Conservation (phyloP, 2,329 filamentous ascomycete species). For the Nemania abortiva region DNA sequence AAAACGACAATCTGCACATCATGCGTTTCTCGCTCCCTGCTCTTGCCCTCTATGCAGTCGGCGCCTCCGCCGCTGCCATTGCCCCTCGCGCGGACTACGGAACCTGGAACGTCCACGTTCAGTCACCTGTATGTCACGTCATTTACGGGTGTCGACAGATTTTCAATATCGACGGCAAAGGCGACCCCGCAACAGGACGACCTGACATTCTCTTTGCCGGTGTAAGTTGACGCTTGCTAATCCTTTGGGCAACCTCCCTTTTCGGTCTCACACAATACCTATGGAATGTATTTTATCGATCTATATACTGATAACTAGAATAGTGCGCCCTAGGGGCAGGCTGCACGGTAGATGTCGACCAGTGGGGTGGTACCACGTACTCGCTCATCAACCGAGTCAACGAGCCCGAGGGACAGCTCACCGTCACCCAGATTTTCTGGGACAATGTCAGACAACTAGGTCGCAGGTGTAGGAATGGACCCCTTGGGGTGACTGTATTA, state of each 20-base stretch:
- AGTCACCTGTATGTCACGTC: not conserved
- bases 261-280: too few relatives aligned
- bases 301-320: not conserved
- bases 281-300: not conserved
- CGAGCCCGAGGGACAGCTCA: constrained; percentile 6
- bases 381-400: constrained; percentile 9
- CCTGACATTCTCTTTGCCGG: not conserved
- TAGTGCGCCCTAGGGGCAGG: constrained; percentile 3
- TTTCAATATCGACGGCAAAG: constrained; percentile 5
- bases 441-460: too few relatives aligned
- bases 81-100: constrained; percentile 7
- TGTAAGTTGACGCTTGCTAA: constrained; percentile 1
- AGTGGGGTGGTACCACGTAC: not conserved
- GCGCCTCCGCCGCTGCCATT: constrained; percentile 2
- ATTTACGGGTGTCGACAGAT: constrained; percentile 5
- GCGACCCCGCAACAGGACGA: constrained; percentile 2
- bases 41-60: not conserved
- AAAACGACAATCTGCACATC: not conserved
- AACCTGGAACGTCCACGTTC: constrained; percentile 1
- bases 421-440: constrained; percentile 4
- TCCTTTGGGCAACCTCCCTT: too few relatives aligned
- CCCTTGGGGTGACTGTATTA: too few relatives aligned
- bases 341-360: constrained; percentile 7
- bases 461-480: too few relatives aligned
- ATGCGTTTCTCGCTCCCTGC: constrained; percentile 5